Base-by-base conservation (phyloP, 73 alveolate genomes). In the Halteria grandinella region DNA sequence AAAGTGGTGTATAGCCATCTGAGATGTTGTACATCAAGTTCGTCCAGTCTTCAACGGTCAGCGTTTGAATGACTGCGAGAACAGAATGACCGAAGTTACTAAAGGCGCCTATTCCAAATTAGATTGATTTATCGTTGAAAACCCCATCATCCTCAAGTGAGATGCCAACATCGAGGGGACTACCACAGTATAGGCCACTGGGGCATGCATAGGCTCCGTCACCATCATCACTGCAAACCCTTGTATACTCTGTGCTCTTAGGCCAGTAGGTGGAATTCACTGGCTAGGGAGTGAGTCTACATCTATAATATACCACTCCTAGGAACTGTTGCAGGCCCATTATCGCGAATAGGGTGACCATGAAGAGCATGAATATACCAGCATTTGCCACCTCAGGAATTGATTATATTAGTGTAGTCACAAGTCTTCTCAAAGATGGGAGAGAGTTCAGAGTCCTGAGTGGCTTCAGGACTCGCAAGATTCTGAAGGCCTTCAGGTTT, bases 391-490 rank as follows among this genome's bases (percentile, higher is more conserved):
- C 52, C 36, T 63, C 84, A 1, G 81, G 82, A 5, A 84, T 29
- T 18, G 89, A 63, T 15, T 50, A 24, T 27, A 84, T 49, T 21
- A 84, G 53, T 6, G 89, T 55, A 0, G 60, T 37, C 14, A 84
- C 71, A 14, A 84, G 73, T 28, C 60, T 60, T 27, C 89, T 57
- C 75, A 84, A 48, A 18, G 82, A 58, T 36, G 78, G 52, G 1
- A 84, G 53, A 10, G 89, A 57, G 48, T 87, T 74, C 18, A 84
- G 78, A 47, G 83, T 78, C 53, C 66, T 77, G 43, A 84, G 49
- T 14, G 93, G 93, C 2, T 89, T 37, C 28, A 84, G 53, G 1
- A 66, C 87, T 64, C 93, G 60, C 20, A 84, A 51, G 6, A 75
- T 62, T 47, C 93, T 79, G 31, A 84, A 48, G 0, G 93, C 66